Conservation (phyloP, 192 early-diverging fungal species). For the Entomortierella chlamydospora region DNA sequence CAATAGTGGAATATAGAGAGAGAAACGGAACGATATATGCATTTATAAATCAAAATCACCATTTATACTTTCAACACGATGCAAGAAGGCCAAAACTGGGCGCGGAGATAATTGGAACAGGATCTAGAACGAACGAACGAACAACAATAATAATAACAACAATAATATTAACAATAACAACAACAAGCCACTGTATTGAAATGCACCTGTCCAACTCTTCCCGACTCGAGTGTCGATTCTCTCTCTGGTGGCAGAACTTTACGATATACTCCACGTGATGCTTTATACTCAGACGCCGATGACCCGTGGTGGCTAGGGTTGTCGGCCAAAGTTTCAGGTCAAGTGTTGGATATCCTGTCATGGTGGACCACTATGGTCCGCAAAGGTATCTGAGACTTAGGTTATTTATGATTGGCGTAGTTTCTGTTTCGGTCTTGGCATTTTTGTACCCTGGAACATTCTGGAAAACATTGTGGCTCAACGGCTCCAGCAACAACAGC, state of each 20-base stretch:
- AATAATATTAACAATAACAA: too few relatives aligned
- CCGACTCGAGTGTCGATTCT: background rate
- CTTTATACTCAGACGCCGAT: constrained; percentile 33
- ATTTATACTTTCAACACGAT: too few relatives aligned
- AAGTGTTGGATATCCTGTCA: constrained; percentile 16
- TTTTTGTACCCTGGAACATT: constrained; percentile 24
- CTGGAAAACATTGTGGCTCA: background rate
- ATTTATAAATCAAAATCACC: too few relatives aligned
- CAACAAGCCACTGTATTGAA: too few relatives aligned
- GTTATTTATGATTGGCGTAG: constrained; percentile 15
- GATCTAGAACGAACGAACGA: too few relatives aligned
- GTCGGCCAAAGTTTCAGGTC: constrained; percentile 17
- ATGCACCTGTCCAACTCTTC: too few relatives aligned
- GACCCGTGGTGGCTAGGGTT: constrained; percentile 29
- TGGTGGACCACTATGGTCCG: background rate
- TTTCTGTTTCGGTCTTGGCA: constrained; percentile 32
- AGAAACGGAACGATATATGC: too few relatives aligned
- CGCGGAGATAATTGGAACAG: too few relatives aligned
- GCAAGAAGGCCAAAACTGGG: too few relatives aligned
- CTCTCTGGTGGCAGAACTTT: constrained; percentile 10
- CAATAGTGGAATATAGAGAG: too few relatives aligned
- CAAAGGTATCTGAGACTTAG: constrained; percentile 19
- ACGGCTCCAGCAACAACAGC: background rate
- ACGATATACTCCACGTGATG: constrained; percentile 38
- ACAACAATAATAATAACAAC: too few relatives aligned